phyloP scores from a whole-genome alignment of 495 filamentous ascomycete genomes.

The Aspergillus sparsus region DNA sequence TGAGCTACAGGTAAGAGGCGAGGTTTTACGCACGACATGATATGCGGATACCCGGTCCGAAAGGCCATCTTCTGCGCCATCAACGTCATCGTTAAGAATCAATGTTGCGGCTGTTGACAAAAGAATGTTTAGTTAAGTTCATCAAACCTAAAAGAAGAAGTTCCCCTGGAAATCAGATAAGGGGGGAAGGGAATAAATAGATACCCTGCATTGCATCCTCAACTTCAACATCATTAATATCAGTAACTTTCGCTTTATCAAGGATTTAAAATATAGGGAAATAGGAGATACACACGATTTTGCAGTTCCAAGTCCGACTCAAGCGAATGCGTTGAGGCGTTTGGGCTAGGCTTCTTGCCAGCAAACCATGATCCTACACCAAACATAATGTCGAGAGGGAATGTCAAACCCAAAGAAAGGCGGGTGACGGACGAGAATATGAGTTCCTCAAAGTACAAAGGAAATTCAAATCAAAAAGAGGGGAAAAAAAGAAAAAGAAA shows the following conservation, averaged over 20 bases:
- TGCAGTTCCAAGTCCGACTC: slow-evolving; percentile 59
- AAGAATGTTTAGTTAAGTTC: slow-evolving; percentile 12
- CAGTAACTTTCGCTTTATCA: slow-evolving; percentile 25
- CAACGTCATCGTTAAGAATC: slow-evolving; percentile 94
- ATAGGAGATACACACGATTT: slow-evolving; percentile 51
- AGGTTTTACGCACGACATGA: slow-evolving; percentile 61
- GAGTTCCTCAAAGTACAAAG: background rate
- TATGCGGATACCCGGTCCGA: slow-evolving; percentile 79
- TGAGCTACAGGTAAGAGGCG: slow-evolving; percentile 12
- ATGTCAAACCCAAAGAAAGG: too few relatives aligned
- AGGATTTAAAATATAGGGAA: background rate
- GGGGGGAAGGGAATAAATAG: slow-evolving; percentile 12
- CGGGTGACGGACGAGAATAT: too few relatives aligned
- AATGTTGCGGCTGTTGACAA: slow-evolving; percentile 49
- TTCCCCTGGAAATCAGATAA: slow-evolving; percentile 6
- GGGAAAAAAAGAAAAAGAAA: slow-evolving; percentile 4
- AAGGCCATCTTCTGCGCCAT: slow-evolving; percentile 75
- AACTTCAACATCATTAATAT: slow-evolving; percentile 44
- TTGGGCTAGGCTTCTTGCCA: slow-evolving; percentile 50
- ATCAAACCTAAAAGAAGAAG: slow-evolving; percentile 2
- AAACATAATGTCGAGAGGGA: slow-evolving; percentile 35
- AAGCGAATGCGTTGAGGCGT: slow-evolving; percentile 57
- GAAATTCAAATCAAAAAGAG: background rate
- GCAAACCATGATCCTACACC: slow-evolving; percentile 59
- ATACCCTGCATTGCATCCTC: slow-evolving; percentile 64